A percentile compares a stretch with the other conserved stretches of the same genome.
These are phyloP conservation scores for Monosporascus ibericus DNA, from an alignment of 2,329 filamentous ascomycete species.

Conservation along the genomic window DNA sequence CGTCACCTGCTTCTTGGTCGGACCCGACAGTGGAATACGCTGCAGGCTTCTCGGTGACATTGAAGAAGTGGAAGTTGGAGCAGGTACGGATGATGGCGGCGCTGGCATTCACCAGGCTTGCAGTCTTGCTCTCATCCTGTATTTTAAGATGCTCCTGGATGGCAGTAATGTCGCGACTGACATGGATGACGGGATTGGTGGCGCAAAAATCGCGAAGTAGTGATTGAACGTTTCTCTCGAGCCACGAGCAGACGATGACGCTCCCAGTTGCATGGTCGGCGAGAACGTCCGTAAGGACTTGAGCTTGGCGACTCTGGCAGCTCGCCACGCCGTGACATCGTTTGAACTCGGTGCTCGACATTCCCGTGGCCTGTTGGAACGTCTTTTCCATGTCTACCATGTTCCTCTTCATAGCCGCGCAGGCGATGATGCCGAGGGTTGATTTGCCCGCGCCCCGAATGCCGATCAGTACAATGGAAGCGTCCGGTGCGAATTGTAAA, in stretches of 20 bases:
- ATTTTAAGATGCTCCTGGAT: slow-evolving; percentile 58
- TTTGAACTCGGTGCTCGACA: slow-evolving; percentile 57
- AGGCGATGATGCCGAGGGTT: slow-evolving; percentile 68
- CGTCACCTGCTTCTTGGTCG: slow-evolving; percentile 6
- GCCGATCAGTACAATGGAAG: slow-evolving; percentile 67
- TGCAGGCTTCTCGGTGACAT: slow-evolving; percentile 53
- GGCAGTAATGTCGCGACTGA: slow-evolving; percentile 58
- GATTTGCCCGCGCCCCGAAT: slow-evolving; percentile 71
- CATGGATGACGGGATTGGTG: slow-evolving; percentile 64
- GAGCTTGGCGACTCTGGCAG: slow-evolving; percentile 58
- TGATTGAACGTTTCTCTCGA: slow-evolving; percentile 57
- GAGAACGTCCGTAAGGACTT: slow-evolving; percentile 55
- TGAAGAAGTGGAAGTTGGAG: slow-evolving; percentile 73
- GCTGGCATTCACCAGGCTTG: slow-evolving; percentile 51
- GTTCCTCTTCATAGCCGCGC: slow-evolving; percentile 61
- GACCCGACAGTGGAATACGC: slow-evolving; percentile 13
- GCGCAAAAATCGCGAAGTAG: slow-evolving; percentile 56
- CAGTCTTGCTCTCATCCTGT: slow-evolving; percentile 49
- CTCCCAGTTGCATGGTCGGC: slow-evolving; percentile 51
- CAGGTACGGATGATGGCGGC: slow-evolving; percentile 56
- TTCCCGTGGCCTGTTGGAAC: slow-evolving; percentile 59
- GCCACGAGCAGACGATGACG: slow-evolving; percentile 67
- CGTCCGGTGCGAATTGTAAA: slow-evolving; percentile 47
- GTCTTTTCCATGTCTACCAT: slow-evolving; percentile 63
- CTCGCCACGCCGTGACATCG: slow-evolving; percentile 54